These are phyloP conservation scores for Cercospora sp. DNA, from an alignment of 2,329 filamentous ascomycete genomes.

Conservation along the genomic window DNA sequence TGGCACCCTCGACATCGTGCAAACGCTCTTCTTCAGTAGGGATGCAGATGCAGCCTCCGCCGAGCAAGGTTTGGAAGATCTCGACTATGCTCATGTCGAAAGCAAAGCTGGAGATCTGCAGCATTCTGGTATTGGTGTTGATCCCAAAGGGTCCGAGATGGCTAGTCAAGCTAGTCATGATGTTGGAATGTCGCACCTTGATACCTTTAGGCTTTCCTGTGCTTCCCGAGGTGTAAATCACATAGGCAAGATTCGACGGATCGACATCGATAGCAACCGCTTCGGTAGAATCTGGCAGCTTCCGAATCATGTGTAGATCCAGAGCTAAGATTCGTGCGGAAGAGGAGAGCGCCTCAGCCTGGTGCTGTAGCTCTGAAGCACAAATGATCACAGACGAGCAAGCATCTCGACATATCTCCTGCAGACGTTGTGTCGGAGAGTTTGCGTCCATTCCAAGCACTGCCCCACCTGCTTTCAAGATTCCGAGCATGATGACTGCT, in stretches of 20 bases:
- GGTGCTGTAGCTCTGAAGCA: not conserved
- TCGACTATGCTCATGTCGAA: constrained; percentile 23
- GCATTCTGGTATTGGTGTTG: not conserved
- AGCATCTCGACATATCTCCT: not conserved
- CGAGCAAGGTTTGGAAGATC: constrained; percentile 15
- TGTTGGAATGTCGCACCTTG: not conserved
- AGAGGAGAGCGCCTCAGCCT: not conserved
- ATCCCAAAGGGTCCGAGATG: not conserved
- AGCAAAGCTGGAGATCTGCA: constrained; percentile 22
- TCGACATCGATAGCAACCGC: not conserved
- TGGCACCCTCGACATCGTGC: not conserved
- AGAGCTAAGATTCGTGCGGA: not conserved
- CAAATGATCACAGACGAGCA: not conserved
- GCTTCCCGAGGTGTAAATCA: constrained; percentile 15
- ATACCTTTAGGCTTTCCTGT: constrained; percentile 19
- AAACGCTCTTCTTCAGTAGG: constrained; percentile 29
- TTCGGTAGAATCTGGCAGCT: not conserved
- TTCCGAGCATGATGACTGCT: not conserved
- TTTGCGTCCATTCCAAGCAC: not conserved
- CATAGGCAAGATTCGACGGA: not conserved
- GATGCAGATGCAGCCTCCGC: constrained; percentile 21
- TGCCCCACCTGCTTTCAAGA: not conserved
- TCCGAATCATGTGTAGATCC: not conserved
- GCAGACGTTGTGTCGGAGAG: not conserved
- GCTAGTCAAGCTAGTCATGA: not conserved